Evolutionary conservation across 2,329 filamentous ascomycete genomes (phyloP).

Genomic region (Bisporella sp.): DNA sequence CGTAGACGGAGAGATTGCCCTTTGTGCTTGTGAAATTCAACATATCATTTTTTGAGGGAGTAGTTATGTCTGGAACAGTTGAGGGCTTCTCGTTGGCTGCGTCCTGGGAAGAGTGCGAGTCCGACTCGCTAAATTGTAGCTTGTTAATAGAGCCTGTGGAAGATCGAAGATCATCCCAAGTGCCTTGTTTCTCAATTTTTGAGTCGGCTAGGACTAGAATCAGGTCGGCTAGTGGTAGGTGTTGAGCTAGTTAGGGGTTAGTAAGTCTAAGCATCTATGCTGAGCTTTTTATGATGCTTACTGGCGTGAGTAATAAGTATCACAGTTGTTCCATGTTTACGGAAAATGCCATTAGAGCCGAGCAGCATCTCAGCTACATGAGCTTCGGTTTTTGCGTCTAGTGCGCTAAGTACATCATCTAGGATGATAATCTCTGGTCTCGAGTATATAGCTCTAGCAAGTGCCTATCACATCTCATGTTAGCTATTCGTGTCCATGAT

Average conservation of each 20-base stretch:
- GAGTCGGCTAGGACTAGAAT: background rate
- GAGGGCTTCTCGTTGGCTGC: background rate
- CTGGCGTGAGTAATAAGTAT: slow-evolving; percentile 1
- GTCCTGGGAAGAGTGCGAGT: background rate
- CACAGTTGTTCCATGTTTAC: background rate
- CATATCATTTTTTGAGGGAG: background rate
- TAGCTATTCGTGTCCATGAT: background rate
- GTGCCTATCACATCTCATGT: slow-evolving; percentile 40
- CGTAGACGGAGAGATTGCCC: background rate
- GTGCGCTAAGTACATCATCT: slow-evolving; percentile 19
- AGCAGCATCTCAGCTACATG: slow-evolving; percentile 1
- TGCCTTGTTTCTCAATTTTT: background rate
- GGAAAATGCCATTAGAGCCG: background rate
- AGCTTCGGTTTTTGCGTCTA: slow-evolving; percentile 14
- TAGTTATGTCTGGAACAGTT: background rate
- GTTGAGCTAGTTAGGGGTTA: background rate
- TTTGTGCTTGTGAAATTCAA: background rate
- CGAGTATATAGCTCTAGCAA: slow-evolving; percentile 46
- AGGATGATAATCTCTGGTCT: slow-evolving; percentile 14
- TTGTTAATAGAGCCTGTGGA: background rate
- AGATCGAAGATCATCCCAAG: background rate
- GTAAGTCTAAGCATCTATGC: background rate
- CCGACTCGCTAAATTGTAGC: background rate
- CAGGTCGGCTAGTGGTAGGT: background rate
- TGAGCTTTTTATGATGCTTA: background rate